Percentiles rank a stretch among this genome's conserved stretches.
These are phyloP conservation scores for Penicillium tannophilum DNA, from an alignment of 495 filamentous ascomycete genomes.

Conservation along the genomic window DNA sequence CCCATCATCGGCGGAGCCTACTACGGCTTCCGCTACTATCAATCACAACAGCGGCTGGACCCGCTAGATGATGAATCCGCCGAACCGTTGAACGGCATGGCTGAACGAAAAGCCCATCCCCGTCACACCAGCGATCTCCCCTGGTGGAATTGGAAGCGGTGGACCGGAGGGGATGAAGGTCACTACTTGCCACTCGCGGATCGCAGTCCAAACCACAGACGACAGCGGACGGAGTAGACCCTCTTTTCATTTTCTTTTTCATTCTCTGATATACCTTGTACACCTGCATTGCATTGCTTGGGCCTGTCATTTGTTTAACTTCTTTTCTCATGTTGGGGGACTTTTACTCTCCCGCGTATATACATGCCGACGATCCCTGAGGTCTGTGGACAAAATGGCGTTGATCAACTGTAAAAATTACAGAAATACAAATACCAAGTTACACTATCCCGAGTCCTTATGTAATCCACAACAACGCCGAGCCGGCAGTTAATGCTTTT, in stretches of 20 bases:
- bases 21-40: conserved; percentile 18
- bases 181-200: conserved; percentile 37
- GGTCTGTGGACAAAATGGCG: not conserved
- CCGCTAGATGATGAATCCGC: conserved; percentile 22
- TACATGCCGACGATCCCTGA: not conserved
- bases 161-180: conserved; percentile 24
- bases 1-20: conserved; percentile 15
- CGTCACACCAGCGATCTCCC: conserved; percentile 12
- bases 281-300: conserved; percentile 13
- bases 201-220: conserved; percentile 17
- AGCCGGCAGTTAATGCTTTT: conserved; percentile 9
- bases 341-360: not conserved
- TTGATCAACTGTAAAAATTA: conserved; percentile 1
- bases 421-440: not conserved
- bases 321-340: not conserved
- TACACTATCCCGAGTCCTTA: not conserved
- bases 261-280: conserved; percentile 5
- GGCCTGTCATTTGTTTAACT: not conserved
- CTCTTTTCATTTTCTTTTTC: conserved; percentile 12
- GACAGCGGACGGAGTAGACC: conserved; percentile 18
- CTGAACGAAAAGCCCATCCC: conserved; percentile 21
- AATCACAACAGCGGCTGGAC: conserved; percentile 16
- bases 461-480: conserved; percentile 4
- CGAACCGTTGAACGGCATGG: conserved; percentile 26
- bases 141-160: conserved; percentile 45